These are phyloP conservation scores for Brassica incana DNA, from an alignment of 345 rosid species.

Conservation along the genomic window DNA sequence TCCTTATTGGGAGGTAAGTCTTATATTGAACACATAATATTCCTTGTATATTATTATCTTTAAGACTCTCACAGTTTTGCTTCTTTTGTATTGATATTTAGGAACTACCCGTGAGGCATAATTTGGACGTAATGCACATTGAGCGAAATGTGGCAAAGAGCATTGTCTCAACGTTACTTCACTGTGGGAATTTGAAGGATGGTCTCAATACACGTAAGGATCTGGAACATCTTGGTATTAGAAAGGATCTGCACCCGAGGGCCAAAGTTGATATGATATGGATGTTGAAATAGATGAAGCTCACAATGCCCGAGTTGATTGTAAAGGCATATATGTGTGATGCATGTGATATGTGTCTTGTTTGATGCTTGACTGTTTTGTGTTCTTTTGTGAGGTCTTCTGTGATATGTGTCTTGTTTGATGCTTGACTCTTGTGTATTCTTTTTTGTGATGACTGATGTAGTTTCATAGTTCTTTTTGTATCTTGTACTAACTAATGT, in stretches of 20 bases:
- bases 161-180: no score
- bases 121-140: not conserved
- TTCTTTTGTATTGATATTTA: not conserved
- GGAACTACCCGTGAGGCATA: not conserved
- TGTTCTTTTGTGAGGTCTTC: not conserved
- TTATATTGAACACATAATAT: no score
- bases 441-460: no score
- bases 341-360: not conserved
- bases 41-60: no score
- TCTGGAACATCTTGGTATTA: no score
- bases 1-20: no score
- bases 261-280: not conserved
- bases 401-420: not conserved
- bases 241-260: no score
- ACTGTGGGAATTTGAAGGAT: no score
- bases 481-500: no score
- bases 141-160: not conserved
- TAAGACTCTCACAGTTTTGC: no score
- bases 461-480: no score
- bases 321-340: not conserved
- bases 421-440: not conserved
- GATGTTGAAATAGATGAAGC: not conserved
- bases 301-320: not conserved
- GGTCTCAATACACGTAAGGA: no score
- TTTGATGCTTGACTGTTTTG: not conserved